These are phyloP conservation scores for Elongisporangium senticosum DNA, from an alignment of 352 stramenopile genomes.

Conservation along the genomic window DNA sequence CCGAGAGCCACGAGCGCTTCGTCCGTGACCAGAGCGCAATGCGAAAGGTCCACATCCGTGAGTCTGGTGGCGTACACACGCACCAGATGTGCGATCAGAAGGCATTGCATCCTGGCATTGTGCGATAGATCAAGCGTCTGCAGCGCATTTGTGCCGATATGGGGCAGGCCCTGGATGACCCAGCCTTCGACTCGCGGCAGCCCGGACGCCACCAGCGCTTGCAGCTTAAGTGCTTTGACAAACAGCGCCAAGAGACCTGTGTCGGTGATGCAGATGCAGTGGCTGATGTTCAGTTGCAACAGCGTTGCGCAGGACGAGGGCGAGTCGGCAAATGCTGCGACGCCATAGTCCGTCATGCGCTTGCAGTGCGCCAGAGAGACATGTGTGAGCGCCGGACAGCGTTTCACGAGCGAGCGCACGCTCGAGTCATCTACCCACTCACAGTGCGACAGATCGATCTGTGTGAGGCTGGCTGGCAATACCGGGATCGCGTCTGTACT, in stretches of 20 bases:
- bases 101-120: constrained; percentile 30
- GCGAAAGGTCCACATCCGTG: constrained; percentile 43
- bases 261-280: constrained; percentile 53
- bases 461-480: constrained; percentile 21
- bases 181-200: constrained; percentile 56
- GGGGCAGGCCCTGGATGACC: constrained; percentile 41
- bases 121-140: constrained; percentile 27
- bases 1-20: constrained; percentile 47
- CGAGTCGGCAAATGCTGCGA: constrained; percentile 50
- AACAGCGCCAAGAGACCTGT: constrained; percentile 50
- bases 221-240: constrained; percentile 26
- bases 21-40: constrained; percentile 49
- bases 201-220: constrained; percentile 24
- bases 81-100: constrained; percentile 38
- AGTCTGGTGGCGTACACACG: constrained; percentile 26
- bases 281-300: constrained; percentile 45
- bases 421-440: constrained; percentile 62
- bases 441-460: constrained; percentile 55
- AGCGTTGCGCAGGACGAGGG: constrained; percentile 14
- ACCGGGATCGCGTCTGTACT: constrained; percentile 4
- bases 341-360: constrained; percentile 61
- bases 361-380: constrained; percentile 44
- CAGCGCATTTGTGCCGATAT: constrained; percentile 16
- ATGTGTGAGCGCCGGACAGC: constrained; percentile 26
- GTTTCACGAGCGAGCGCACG: constrained; percentile 28